These are phyloP conservation scores for Tillandsia leiboldiana DNA, from an alignment of 176 grass and related monocot species.

Conservation along the genomic window DNA sequence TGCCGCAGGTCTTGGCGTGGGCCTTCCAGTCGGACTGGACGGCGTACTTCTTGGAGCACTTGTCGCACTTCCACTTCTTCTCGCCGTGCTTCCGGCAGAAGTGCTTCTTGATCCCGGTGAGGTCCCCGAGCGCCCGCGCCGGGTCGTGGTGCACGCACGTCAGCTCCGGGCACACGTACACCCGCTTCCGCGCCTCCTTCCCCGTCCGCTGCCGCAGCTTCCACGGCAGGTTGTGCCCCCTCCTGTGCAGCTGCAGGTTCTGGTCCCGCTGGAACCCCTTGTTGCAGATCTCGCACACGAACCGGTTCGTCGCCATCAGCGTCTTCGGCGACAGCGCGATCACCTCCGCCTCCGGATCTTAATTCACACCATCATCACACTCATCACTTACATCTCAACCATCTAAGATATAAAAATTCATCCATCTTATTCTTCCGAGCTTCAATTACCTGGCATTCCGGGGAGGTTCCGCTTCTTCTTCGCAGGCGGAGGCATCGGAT, in stretches of 20 bases:
- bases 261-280: constrained; percentile 99
- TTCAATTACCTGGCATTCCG: constrained; percentile 77
- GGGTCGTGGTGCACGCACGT: constrained; percentile 74
- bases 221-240: constrained; percentile 96
- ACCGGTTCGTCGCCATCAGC: constrained; percentile 86
- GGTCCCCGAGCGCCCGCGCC: constrained; percentile 61
- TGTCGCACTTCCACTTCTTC: constrained; percentile 98
- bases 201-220: constrained; percentile 88
- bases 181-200: constrained; percentile 67
- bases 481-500: constrained; percentile 28
- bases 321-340: constrained; percentile 93
- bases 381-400: neutral
- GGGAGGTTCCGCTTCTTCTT: constrained; percentile 98
- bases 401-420: neutral
- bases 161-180: constrained; percentile 80
- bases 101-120: constrained; percentile 95
- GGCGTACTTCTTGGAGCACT: constrained; percentile 90
- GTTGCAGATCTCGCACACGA: constrained; percentile 99
- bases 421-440: neutral
- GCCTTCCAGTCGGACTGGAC: constrained; percentile 97
- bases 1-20: constrained; percentile 77
- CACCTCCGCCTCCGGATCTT: constrained; percentile 97
- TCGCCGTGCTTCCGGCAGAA: constrained; percentile 94
- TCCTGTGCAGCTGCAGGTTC: constrained; percentile 92
- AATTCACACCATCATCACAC: neutral